Percentiles rank a stretch among this genome's conserved stretches.
These are phyloP conservation scores for Tremella yokohamensis DNA, from an alignment of 768 basidiomycete species.

Conservation along the genomic window DNA sequence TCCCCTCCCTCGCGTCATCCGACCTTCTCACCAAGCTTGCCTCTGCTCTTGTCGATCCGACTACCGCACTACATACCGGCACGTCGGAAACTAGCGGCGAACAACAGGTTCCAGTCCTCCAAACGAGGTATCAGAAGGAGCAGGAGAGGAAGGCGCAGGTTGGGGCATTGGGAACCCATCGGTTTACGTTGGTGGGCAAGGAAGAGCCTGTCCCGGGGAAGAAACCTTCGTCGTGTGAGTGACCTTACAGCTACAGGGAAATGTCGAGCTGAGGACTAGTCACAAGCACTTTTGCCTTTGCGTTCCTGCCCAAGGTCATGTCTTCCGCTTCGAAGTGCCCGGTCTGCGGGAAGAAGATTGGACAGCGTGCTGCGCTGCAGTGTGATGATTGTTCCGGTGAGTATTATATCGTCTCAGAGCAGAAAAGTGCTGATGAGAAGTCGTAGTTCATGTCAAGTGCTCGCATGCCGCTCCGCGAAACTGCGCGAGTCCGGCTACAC, in stretches of 20 bases:
- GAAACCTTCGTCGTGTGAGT: conserved; percentile 44
- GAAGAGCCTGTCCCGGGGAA: conserved; percentile 32
- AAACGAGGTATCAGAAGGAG: conserved; percentile 1
- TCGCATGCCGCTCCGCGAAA: conserved; percentile 41
- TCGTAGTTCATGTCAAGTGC: conserved; percentile 48
- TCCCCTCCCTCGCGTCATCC: conserved; percentile 11
- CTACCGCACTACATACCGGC: too few relatives aligned
- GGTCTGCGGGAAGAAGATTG: conserved; percentile 40
- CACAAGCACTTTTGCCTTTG: conserved; percentile 37
- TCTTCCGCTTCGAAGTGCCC: conserved; percentile 29
- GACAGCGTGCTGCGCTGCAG: conserved; percentile 38
- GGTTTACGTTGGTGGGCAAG: conserved; percentile 43
- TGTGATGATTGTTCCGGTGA: conserved; percentile 50
- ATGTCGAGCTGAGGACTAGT: conserved; percentile 16
- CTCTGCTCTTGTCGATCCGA: too few relatives aligned
- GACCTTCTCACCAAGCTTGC: neutral
- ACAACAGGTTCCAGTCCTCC: neutral
- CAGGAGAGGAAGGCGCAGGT: neutral
- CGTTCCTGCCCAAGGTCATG: conserved; percentile 34
- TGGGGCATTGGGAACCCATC: conserved; percentile 26
- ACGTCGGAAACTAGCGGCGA: neutral
- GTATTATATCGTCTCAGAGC: conserved; percentile 10
- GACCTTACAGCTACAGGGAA: neutral
- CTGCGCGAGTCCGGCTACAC: conserved; percentile 17
- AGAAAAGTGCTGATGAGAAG: conserved; percentile 18